A percentile compares a stretch with the other conserved stretches of the same genome.
Conservation (phyloP, 116 monocot species). For the Cymodocea nodosa region DNA sequence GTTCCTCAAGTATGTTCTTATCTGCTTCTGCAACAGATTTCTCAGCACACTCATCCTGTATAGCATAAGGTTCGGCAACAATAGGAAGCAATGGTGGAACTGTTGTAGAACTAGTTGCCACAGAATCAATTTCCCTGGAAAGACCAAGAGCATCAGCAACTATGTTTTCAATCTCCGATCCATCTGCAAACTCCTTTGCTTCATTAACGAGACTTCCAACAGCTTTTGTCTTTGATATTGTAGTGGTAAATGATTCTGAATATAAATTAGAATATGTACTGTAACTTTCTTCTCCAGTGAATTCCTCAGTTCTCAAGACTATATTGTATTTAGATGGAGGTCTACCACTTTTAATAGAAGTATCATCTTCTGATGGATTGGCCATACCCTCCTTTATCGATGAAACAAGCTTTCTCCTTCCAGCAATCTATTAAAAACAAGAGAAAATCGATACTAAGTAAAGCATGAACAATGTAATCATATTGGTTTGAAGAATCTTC, state of each 20-base stretch:
- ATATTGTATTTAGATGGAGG: slow-evolving; percentile 5
- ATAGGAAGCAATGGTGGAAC: slow-evolving; percentile 7
- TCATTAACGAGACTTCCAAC: slow-evolving; percentile 2
- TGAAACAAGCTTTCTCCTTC: slow-evolving; percentile 44
- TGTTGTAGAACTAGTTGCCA: slow-evolving; percentile 8
- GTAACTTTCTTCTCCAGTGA: slow-evolving; percentile 3
- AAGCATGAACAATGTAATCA: neutral
- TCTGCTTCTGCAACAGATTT: slow-evolving; percentile 7
- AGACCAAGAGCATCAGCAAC: too few relatives aligned
- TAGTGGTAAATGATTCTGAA: slow-evolving; percentile 7
- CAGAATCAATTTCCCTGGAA: slow-evolving; percentile 20
- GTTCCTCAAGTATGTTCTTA: slow-evolving; percentile 6
- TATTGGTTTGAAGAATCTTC: neutral
- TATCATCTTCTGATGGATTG: slow-evolving; percentile 12
- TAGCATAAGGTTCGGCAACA: slow-evolving; percentile 3
- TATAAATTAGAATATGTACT: slow-evolving; percentile 9
- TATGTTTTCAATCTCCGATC: slow-evolving; percentile 4
- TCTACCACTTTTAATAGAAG: slow-evolving; percentile 7
- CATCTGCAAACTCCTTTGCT: slow-evolving; percentile 9
- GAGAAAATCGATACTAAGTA: neutral
- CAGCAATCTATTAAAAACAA: slow-evolving; percentile 39
- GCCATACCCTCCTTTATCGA: slow-evolving; percentile 17
- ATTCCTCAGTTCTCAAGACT: slow-evolving; percentile 7
- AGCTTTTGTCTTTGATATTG: slow-evolving; percentile 4
- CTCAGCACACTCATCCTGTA: slow-evolving; percentile 14